phyloP scores from a whole-genome alignment of 345 rosid genomes.

The Citrus inodora region DNA sequence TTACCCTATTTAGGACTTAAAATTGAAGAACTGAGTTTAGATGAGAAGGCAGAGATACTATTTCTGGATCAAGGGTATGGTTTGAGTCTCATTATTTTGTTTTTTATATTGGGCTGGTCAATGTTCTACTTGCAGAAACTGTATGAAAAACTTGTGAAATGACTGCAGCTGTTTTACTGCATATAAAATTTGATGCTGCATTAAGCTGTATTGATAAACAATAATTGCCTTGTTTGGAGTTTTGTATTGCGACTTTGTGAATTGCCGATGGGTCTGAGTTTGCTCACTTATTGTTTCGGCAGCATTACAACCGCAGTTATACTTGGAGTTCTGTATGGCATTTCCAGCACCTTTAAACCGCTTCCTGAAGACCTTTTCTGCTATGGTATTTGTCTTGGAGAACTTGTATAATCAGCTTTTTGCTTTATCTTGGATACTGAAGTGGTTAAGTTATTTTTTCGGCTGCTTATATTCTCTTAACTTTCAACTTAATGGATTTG shows the following conservation, averaged over 20 bases:
- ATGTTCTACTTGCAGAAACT: not conserved
- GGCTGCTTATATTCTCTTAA: not conserved
- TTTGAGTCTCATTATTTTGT: not conserved
- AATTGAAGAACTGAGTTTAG: conserved; percentile 64
- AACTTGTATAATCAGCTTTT: not conserved
- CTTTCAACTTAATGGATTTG: not conserved
- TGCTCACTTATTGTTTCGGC: conserved; percentile 31
- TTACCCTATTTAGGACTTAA: conserved; percentile 60
- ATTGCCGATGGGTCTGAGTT: not conserved
- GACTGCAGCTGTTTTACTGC: not conserved
- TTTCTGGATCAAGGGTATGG: conserved; percentile 78
- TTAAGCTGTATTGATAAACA: too few relatives aligned
- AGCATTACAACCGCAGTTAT: conserved; percentile 75
- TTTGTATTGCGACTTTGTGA: not conserved
- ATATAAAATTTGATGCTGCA: not conserved
- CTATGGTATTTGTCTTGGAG: conserved; percentile 47
- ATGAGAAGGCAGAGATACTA: conserved; percentile 78
- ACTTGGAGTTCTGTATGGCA: conserved; percentile 65
- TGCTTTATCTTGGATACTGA: not conserved
- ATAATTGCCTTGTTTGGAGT: not conserved
- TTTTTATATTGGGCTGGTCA: not conserved
- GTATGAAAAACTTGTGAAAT: not conserved
- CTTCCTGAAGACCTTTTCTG: conserved; percentile 77
- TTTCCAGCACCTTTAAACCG: conserved; percentile 67
- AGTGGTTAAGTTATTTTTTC: not conserved